A percentile compares a stretch with the other conserved stretches of the same genome.
phyloP scores from a whole-genome alignment of 1,284 basidiomycete species.

The Apiotrichum laibachii region DNA sequence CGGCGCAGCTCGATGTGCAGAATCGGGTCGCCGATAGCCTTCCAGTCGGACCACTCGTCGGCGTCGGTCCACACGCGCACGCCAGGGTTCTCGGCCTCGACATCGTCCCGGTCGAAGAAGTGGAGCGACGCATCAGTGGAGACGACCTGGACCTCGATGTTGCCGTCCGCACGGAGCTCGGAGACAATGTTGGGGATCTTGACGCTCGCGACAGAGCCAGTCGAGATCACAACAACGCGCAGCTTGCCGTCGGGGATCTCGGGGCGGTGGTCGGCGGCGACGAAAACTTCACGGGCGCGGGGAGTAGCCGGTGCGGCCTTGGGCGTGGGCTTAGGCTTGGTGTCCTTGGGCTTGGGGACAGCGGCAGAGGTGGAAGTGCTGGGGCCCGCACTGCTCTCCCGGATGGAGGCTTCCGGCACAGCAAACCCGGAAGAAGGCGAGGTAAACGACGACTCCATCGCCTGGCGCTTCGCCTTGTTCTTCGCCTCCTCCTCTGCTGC shows the following conservation, averaged over 20 bases:
- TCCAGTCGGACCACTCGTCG: conserved; percentile 81
- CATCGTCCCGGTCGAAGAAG: conserved; percentile 66
- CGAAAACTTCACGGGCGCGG: conserved; percentile 21
- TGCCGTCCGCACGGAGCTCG: conserved; percentile 59
- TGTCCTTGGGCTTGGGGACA: neutral
- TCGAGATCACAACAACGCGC: conserved; percentile 78
- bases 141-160: conserved; percentile 79
- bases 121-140: conserved; percentile 73
- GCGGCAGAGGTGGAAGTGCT: neutral
- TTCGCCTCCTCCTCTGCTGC: neutral
- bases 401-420: neutral
- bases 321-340: neutral
- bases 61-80: conserved; percentile 80
- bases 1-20: conserved; percentile 92
- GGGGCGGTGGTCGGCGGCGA: conserved; percentile 34
- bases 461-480: conserved; percentile 1
- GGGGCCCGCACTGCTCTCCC: too few relatives aligned
- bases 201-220: conserved; percentile 91
- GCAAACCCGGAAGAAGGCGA: neutral
- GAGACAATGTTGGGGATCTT: conserved; percentile 86
- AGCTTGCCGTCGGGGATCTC: conserved; percentile 40
- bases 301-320: neutral
- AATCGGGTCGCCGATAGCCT: conserved; percentile 82
- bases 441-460: neutral
- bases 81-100: conserved; percentile 52